Evolutionary conservation across 768 basidiomycete genomes (phyloP).

Genomic region (Aureoboletus auriporus): DNA sequence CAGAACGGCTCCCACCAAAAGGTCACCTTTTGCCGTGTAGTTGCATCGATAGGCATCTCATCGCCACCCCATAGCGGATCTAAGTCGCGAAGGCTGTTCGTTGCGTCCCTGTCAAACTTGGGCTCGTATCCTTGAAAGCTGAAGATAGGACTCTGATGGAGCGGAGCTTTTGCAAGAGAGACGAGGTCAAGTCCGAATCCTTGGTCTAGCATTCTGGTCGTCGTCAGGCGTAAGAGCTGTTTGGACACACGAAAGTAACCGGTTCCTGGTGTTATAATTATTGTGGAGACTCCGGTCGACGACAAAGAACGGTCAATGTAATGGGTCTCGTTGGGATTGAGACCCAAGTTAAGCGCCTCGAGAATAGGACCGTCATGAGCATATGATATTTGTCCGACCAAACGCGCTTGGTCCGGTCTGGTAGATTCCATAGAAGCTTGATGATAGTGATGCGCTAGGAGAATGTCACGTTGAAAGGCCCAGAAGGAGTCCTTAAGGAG

Average conservation of each 20-base stretch:
- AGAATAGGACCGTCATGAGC: slow-evolving; percentile 96
- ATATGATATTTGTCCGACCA: slow-evolving; percentile 75
- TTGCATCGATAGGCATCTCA: slow-evolving; percentile 38
- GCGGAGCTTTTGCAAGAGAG: slow-evolving; percentile 82
- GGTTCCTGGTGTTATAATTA: slow-evolving; percentile 90
- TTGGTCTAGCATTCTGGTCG: slow-evolving; percentile 89
- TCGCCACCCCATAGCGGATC: slow-evolving; percentile 79
- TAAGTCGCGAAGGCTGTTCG: slow-evolving; percentile 42
- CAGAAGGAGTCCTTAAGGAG: slow-evolving; percentile 86
- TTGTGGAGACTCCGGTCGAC: slow-evolving; percentile 78
- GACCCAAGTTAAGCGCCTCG: slow-evolving; percentile 88
- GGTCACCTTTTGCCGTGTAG: slow-evolving; percentile 42
- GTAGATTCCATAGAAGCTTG: slow-evolving; percentile 53
- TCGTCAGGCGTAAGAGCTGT: slow-evolving; percentile 83
- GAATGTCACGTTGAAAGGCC: slow-evolving; percentile 88
- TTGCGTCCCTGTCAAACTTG: slow-evolving; percentile 45
- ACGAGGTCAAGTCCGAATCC: slow-evolving; percentile 89
- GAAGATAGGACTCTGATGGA: slow-evolving; percentile 93
- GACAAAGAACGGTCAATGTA: slow-evolving; percentile 94
- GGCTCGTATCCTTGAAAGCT: slow-evolving; percentile 74
- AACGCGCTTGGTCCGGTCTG: slow-evolving; percentile 48
- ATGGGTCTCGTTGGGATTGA: slow-evolving; percentile 91
- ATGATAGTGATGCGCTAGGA: slow-evolving; percentile 86
- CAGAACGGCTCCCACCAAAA: slow-evolving; percentile 94
- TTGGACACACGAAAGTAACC: slow-evolving; percentile 93